phyloP scores from a whole-genome alignment of 2,329 filamentous ascomycete species.

The Colletotrichum karsti region DNA sequence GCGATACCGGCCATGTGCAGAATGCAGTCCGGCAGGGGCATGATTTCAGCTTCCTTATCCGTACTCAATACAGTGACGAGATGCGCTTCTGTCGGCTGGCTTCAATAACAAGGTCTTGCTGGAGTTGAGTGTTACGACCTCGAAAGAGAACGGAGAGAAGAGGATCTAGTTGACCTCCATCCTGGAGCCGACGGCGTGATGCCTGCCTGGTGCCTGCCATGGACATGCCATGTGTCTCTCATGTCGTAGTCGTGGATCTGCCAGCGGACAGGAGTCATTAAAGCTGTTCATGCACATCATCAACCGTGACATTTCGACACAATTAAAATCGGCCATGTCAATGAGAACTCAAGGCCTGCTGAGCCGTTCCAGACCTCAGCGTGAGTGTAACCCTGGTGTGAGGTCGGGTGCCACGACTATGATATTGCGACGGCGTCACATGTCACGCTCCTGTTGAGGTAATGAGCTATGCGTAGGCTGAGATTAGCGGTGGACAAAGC shows the following conservation, averaged over 20 bases:
- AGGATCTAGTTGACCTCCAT: not conserved
- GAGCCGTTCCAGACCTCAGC: not conserved
- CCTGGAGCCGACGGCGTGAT: not conserved
- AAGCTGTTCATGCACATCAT: constrained; percentile 17
- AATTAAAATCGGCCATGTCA: not conserved
- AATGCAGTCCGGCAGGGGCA: not conserved
- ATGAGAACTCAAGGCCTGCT: not conserved
- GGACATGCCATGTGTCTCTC: not conserved
- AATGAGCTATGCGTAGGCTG: not conserved
- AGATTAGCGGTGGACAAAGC: constrained; percentile 28
- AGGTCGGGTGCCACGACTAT: not conserved
- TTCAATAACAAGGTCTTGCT: not conserved
- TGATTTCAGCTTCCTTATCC: not conserved
- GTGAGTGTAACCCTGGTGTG: not conserved
- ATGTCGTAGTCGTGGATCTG: not conserved
- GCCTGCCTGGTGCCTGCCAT: constrained; percentile 1
- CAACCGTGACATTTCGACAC: not conserved
- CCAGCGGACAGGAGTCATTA: not conserved
- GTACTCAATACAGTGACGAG: not conserved
- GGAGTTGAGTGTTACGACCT: not conserved
- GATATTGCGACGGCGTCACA: constrained; percentile 5
- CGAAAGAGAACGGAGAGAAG: not conserved
- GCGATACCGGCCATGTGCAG: constrained; percentile 19
- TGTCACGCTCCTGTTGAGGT: constrained; percentile 5
- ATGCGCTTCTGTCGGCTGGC: not conserved